These are phyloP conservation scores for Talaromyces nanjingensis DNA, from an alignment of 495 filamentous ascomycete genomes.

Conservation along the genomic window DNA sequence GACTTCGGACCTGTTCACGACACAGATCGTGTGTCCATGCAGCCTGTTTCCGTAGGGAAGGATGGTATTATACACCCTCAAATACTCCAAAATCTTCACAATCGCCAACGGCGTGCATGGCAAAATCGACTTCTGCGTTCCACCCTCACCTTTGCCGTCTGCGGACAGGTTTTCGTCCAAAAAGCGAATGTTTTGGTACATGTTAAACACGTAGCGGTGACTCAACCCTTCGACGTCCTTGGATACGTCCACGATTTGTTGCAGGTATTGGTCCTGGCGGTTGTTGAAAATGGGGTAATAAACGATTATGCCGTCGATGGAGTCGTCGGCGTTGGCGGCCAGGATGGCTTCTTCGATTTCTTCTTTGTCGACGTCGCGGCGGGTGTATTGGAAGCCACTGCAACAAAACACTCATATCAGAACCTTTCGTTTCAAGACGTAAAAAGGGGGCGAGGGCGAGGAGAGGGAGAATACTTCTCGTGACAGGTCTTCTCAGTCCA, in stretches of 20 bases:
- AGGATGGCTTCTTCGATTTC: constrained; percentile 81
- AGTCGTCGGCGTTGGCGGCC: constrained; percentile 67
- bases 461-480: constrained; percentile 68
- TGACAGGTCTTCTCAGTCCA: constrained; percentile 94
- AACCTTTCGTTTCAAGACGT: too few species aligned
- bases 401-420: background rate
- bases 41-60: constrained; percentile 89
- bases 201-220: constrained; percentile 94
- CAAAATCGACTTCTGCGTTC: constrained; percentile 72
- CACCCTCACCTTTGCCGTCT: background rate
- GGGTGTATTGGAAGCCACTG: constrained; percentile 83
- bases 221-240: constrained; percentile 97
- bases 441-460: too few species aligned
- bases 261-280: constrained; percentile 83
- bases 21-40: constrained; percentile 84
- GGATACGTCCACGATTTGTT: constrained; percentile 80
- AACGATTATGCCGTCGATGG: constrained; percentile 89
- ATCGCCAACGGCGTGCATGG: constrained; percentile 94
- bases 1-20: constrained; percentile 93
- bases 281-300: constrained; percentile 97
- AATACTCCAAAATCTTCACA: constrained; percentile 92
- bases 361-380: constrained; percentile 76
- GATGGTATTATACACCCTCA: constrained; percentile 95
- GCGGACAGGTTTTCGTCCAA: constrained; percentile 49
- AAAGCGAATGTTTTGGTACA: constrained; percentile 97